These are phyloP conservation scores for Vittaforma corneae DNA, from an alignment of 371 early-diverging fungal genomes.

Conservation along the genomic window DNA sequence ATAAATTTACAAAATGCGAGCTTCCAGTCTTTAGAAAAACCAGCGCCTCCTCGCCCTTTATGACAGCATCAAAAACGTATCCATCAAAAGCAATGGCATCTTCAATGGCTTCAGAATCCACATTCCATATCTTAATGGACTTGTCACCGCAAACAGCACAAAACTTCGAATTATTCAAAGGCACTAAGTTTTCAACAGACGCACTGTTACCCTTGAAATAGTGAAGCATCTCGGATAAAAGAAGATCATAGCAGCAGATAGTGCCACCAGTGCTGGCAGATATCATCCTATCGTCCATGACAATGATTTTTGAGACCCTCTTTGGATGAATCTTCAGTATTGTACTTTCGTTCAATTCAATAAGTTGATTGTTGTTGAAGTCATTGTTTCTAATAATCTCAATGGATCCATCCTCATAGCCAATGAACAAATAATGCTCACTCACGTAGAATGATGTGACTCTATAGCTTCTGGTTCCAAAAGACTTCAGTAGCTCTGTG, in stretches of 20 bases:
- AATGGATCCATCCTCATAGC: constrained; percentile 34
- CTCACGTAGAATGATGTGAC: constrained; percentile 23
- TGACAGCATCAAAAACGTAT: constrained; percentile 1
- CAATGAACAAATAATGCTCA: constrained; percentile 10
- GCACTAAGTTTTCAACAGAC: not conserved
- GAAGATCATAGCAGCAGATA: constrained; percentile 14
- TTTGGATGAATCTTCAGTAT: constrained; percentile 12
- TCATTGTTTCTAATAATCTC: constrained; percentile 1
- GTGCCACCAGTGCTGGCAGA: constrained; percentile 21
- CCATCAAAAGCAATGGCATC: constrained; percentile 30
- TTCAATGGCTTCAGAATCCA: not conserved
- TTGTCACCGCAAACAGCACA: constrained; percentile 11
- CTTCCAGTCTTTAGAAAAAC: constrained; percentile 20
- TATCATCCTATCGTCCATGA: constrained; percentile 7
- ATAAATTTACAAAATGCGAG: constrained; percentile 6
- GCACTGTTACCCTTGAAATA: not conserved
- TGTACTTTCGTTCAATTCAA: constrained; percentile 2
- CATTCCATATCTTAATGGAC: constrained; percentile 15
- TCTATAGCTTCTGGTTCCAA: constrained; percentile 4
- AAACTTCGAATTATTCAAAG: not conserved
- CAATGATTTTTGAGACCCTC: constrained; percentile 8
- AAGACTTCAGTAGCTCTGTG: constrained; percentile 6
- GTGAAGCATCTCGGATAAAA: constrained; percentile 3
- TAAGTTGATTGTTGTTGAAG: not conserved
- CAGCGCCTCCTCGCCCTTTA: not conserved